phyloP scores from a whole-genome alignment of 768 basidiomycete genomes.

The Russula foetens region DNA sequence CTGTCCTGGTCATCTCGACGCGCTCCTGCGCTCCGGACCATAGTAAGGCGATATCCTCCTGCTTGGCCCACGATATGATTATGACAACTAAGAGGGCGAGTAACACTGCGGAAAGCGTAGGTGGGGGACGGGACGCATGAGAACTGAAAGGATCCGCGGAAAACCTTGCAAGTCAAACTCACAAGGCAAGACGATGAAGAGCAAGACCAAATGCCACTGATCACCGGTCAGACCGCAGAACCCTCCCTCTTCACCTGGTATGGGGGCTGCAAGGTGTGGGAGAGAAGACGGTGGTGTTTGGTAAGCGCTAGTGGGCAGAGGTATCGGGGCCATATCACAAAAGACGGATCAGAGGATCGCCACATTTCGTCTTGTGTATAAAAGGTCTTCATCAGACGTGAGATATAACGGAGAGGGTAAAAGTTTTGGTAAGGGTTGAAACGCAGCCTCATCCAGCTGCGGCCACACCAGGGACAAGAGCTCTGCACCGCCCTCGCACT shows the following conservation, averaged over 20 bases:
- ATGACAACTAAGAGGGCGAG: not conserved
- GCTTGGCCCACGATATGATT: not conserved
- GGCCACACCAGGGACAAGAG: too few species aligned
- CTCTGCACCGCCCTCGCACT: too few species aligned
- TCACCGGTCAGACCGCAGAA: not conserved
- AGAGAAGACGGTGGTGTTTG: not conserved
- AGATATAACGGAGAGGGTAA: not conserved
- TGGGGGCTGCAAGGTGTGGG: not conserved
- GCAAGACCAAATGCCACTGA: not conserved
- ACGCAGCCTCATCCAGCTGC: too few species aligned
- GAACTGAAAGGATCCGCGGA: too few species aligned
- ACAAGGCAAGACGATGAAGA: not conserved
- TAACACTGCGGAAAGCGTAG: not conserved
- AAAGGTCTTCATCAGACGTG: too few species aligned
- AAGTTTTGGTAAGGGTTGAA: not conserved
- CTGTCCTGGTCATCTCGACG: not conserved
- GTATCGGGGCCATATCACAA: not conserved
- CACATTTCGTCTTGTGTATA: too few species aligned
- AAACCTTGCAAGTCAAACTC: not conserved
- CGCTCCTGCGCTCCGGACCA: not conserved
- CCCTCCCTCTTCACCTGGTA: not conserved
- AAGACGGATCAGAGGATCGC: too few species aligned
- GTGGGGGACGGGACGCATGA: not conserved
- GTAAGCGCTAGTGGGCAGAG: not conserved
- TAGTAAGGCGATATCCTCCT: not conserved